A percentile compares a stretch with the other conserved stretches of the same genome.
phyloP scores from a whole-genome alignment of 2,329 filamentous ascomycete species.

The Metarhizium rileyi region DNA sequence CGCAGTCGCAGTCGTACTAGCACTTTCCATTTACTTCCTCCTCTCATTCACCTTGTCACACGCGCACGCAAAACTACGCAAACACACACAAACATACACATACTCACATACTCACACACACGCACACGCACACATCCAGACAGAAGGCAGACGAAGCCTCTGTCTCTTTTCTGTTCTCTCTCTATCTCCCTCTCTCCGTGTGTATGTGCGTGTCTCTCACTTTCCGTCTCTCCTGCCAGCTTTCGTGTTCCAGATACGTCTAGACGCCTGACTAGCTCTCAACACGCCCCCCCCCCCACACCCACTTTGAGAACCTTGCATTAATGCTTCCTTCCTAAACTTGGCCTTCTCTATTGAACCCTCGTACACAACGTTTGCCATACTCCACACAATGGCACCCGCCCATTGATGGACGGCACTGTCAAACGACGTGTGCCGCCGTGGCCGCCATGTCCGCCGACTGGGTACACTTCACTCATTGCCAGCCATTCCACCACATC shows the following conservation, averaged over 20 bases:
- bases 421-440: slow-evolving; percentile 6
- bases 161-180: no score
- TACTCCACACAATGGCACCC: slow-evolving; percentile 15
- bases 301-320: slow-evolving; percentile 7
- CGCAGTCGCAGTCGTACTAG: no score
- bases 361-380: neutral
- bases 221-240: slow-evolving; percentile 3
- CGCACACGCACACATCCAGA: no score
- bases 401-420: slow-evolving; percentile 3
- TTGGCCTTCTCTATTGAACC: neutral
- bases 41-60: no score
- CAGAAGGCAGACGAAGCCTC: no score
- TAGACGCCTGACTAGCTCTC: slow-evolving; percentile 4
- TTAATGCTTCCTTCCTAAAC: slow-evolving; percentile 4
- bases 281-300: slow-evolving; percentile 4
- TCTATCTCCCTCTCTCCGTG: slow-evolving; percentile 2
- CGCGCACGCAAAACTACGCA: no score
- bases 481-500: neutral
- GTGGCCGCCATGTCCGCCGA: neutral
- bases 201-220: no score
- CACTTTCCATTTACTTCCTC: no score
- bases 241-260: slow-evolving; percentile 2
- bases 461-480: neutral
- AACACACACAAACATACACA: no score
- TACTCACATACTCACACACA: no score